Evolutionary conservation across 169 alveolate genomes (phyloP), one percentile per base, ranked within the genome.

Genomic region (Theileria parva): DNA sequence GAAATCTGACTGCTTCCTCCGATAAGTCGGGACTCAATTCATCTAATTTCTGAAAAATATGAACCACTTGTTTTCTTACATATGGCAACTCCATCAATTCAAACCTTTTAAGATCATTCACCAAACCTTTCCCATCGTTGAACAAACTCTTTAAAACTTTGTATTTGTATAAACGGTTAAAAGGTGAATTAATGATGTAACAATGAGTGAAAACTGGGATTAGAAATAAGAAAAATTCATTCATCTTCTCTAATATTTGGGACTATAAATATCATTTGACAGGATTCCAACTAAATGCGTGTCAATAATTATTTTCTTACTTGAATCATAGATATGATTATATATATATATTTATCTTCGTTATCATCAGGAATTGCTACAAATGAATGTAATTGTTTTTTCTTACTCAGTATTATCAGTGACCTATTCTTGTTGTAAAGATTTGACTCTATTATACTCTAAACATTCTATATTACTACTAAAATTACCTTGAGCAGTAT

Each of bases 11-110:
- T 9, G 95, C 69, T 37, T 94, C 93, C 53, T 88, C 91, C 17
- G 97, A 93, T 30, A 96, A 86, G 23, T 88, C 95, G 48, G 98
- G 98, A 32, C 83, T 93, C 76, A 96, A 86, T 13, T 86, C 91
- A 44, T 80, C 91, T 44, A 91, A 84, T 25, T 91, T 95, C 87
- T 92, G 86, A 21, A 93, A 94, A 23, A 85, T 85, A 17, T 53
- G 37, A 32, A 59, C 4, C 9, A 21, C 66, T 30, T 0, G 2
- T 21, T 12, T 21, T 32, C 85, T 15, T 44, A 80, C 88, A 32
- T 80, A 80, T 73, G 88, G 88, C 73, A 80, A 69, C 12, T 75
- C 77, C 84, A 80, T 73, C 37, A 80, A 60, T 50, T 75, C 57
- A 48, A 80, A 80, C 27, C 25, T 44, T 44, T 67, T 75, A 7